Percentiles rank a stretch among this genome's conserved stretches.
These are phyloP conservation scores for Yamadazyma spencermartinsiae DNA, from an alignment of 1,139 yeast genomes.

Conservation along the genomic window DNA sequence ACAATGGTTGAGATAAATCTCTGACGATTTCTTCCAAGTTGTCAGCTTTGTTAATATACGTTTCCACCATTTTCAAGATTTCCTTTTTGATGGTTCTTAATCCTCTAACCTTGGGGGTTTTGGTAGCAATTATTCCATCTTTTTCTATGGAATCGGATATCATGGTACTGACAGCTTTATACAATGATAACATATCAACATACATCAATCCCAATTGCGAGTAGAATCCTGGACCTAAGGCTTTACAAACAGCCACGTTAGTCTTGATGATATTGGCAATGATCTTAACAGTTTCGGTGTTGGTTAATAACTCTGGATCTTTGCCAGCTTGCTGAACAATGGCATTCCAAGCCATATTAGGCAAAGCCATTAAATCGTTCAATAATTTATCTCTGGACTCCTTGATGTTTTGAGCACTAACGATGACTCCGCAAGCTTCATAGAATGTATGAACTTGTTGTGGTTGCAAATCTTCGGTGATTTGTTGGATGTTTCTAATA, in stretches of 20 bases:
- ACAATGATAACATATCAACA: conserved; percentile 85
- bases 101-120: conserved; percentile 93
- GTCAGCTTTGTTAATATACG: conserved; percentile 83
- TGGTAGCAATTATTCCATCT: conserved; percentile 86
- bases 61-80: conserved; percentile 83
- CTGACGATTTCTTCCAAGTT: conserved; percentile 83
- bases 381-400: conserved; percentile 72
- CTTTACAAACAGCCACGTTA: conserved; percentile 88
- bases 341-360: conserved; percentile 92
- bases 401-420: conserved; percentile 71
- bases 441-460: conserved; percentile 98
- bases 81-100: conserved; percentile 96
- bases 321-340: conserved; percentile 86
- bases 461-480: conserved; percentile 91
- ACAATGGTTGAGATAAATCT: conserved; percentile 79
- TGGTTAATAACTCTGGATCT: conserved; percentile 80
- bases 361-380: conserved; percentile 80
- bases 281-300: conserved; percentile 87
- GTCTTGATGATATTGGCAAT: conserved; percentile 93
- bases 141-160: conserved; percentile 76
- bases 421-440: conserved; percentile 95
- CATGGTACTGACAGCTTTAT: conserved; percentile 88
- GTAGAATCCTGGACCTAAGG: conserved; percentile 90
- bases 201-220: conserved; percentile 86
- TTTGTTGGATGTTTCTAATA: conserved; percentile 74